Conservation (phyloP, 352 stramenopile species). For the Blastocystis sp. region DNA sequence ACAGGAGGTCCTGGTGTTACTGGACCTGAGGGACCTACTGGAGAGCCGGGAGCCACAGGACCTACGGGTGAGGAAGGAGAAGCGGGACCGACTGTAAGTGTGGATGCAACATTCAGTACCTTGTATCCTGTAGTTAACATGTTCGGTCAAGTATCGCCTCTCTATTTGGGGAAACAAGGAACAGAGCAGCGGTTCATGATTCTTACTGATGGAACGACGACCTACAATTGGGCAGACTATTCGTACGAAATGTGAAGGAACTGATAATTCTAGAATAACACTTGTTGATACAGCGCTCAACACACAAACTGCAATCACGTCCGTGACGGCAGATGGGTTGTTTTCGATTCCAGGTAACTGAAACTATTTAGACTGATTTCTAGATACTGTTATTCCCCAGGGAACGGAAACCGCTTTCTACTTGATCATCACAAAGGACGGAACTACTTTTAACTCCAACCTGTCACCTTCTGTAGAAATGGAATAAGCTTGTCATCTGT, state of each 20-base stretch:
- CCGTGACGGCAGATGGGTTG: neutral
- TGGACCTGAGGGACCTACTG: slow-evolving; percentile 17
- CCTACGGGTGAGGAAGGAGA: slow-evolving; percentile 10
- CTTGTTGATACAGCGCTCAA: neutral
- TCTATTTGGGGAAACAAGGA: neutral
- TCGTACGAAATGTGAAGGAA: neutral
- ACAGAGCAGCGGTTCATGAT: slow-evolving; percentile 4
- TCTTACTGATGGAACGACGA: neutral
- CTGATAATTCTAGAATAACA: neutral
- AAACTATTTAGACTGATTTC: neutral
- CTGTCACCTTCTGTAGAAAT: neutral
- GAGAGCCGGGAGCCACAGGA: slow-evolving; percentile 40
- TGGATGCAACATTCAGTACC: neutral
- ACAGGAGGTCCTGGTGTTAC: slow-evolving; percentile 9
- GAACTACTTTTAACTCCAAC: neutral
- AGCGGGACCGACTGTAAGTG: neutral
- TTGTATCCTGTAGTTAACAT: neutral
- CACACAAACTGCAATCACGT: neutral
- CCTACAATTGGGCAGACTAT: neutral
- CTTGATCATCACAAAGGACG: neutral
- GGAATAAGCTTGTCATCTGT: neutral
- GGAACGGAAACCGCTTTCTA: neutral
- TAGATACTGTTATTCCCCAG: neutral
- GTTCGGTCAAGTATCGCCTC: neutral
- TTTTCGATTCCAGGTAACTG: neutral